Conservation (phyloP, 2,329 filamentous ascomycete genomes). For the Endothia cerciana region DNA sequence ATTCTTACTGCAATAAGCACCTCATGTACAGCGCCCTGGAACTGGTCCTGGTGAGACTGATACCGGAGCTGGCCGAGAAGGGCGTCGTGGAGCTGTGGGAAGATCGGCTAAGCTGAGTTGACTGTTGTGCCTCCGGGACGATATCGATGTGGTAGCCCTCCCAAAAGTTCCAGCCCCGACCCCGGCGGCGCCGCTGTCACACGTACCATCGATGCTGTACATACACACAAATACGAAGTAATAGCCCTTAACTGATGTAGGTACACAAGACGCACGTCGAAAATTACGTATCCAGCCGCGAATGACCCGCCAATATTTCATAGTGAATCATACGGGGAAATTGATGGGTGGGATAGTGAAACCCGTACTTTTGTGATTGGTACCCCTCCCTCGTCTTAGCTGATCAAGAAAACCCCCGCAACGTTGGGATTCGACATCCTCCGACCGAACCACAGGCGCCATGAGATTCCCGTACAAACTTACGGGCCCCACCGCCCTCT, state of each 20-base stretch:
- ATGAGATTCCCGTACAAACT: neutral
- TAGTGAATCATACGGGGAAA: constrained; percentile 1
- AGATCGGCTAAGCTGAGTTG: constrained; percentile 59
- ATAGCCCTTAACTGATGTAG: neutral
- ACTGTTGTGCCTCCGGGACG: neutral
- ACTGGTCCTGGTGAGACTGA: constrained; percentile 75
- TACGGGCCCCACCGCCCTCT: too few relatives aligned
- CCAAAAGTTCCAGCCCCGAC: neutral
- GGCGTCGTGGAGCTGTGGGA: constrained; percentile 73
- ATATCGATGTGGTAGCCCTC: neutral
- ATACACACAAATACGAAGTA: too few relatives aligned
- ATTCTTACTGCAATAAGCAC: constrained; percentile 92
- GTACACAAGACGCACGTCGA: neutral
- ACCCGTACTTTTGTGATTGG: neutral
- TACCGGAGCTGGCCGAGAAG: constrained; percentile 81
- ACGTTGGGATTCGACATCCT: neutral
- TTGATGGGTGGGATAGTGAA: neutral
- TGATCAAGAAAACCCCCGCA: neutral
- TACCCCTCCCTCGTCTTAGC: neutral
- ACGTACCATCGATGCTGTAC: neutral
- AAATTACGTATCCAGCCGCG: constrained; percentile 4
- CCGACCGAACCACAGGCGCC: neutral
- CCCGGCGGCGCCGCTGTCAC: neutral
- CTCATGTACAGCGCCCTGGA: constrained; percentile 83
- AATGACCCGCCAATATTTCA: neutral